Base-by-base conservation (phyloP, 2,329 filamentous ascomycete species). In the Pestalotiopsis fici region DNA sequence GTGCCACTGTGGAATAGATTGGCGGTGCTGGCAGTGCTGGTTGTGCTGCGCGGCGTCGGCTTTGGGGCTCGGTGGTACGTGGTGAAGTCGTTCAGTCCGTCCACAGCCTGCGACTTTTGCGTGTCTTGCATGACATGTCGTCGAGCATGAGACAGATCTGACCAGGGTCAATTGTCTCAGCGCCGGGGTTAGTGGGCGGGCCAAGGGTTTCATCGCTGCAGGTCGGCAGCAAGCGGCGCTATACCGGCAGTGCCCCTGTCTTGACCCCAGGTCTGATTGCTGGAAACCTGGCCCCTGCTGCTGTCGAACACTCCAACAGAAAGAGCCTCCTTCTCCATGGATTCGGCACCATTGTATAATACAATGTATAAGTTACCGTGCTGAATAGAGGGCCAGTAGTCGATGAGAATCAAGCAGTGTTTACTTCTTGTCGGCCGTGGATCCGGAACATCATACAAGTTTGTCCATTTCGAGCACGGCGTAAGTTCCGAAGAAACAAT, bases 131-230 rank as follows among this genome's bases (percentile, higher is more conserved):
- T 65, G 62, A 67, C 55, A 57, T 31, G 66, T 63, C 28, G 60
- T 64, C 59, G 61, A 64, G 35, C 59, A 35, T 68, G 67, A 61
- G 67, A 68, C 67, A 62, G 37, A 50, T 15, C 21, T 21, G 56
- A 28, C 67, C 18, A 50, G 67, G 67, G 35, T 66, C 55, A 43
- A 25, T 27, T 65, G 67, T 68, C 67, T 66, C 67, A 68, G 67
- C 67, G 62, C 23, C 59, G 67, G 61, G 39, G 11, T n/a, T 39
- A 27, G 23, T 23, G 37, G 67, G 60, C 59, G 67, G 67, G 67
- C 50, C 65, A 25, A 57, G 62, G 43, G 67, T 68, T 68, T 68
- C 67, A 68, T 59, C 25, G 25, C 28, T 60, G 57, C 57, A 60
- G 57, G 25, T 37, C 63, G 63, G 50, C 50, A 65, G 35, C 56